Conservation (phyloP, 2,329 filamentous ascomycete species). For the Talaromyces sp. region DNA sequence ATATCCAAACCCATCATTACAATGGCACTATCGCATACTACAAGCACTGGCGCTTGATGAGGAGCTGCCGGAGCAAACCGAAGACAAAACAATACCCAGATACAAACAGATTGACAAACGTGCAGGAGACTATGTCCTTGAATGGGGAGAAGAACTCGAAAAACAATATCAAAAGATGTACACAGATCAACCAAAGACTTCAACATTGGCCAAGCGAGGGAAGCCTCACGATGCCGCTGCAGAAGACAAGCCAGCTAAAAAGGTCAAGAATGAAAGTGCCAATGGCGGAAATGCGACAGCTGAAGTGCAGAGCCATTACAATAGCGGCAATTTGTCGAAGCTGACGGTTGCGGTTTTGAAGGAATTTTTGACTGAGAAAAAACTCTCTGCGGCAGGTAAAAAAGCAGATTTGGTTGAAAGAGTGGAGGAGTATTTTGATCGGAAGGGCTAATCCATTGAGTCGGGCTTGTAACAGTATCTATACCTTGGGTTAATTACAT, state of each 20-base stretch:
- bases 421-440: conserved; percentile 48
- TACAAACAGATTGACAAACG: conserved; percentile 87
- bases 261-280: conserved; percentile 40
- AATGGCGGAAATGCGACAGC: conserved; percentile 28
- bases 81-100: conserved; percentile 80
- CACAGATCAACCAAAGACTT: conserved; percentile 39
- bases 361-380: conserved; percentile 44
- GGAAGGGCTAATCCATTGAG: conserved; percentile 29
- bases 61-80: conserved; percentile 69
- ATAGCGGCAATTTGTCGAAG: conserved; percentile 45
- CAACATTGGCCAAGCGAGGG: conserved; percentile 48
- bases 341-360: conserved; percentile 48
- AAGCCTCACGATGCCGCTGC: conserved; percentile 23
- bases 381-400: conserved; percentile 43
- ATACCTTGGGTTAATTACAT: not conserved
- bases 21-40: conserved; percentile 96
- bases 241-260: conserved; percentile 41
- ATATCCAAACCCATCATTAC: conserved; percentile 87
- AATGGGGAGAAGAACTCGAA: conserved; percentile 70
- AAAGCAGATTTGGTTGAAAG: conserved; percentile 52
- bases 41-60: conserved; percentile 90
- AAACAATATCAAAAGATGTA: conserved; percentile 51
- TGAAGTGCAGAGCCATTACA: conserved; percentile 40
- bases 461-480: not conserved
- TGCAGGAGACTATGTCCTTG: conserved; percentile 71